These are phyloP conservation scores for Penicillium subrubescens DNA, from an alignment of 495 filamentous ascomycete genomes.

Conservation along the genomic window DNA sequence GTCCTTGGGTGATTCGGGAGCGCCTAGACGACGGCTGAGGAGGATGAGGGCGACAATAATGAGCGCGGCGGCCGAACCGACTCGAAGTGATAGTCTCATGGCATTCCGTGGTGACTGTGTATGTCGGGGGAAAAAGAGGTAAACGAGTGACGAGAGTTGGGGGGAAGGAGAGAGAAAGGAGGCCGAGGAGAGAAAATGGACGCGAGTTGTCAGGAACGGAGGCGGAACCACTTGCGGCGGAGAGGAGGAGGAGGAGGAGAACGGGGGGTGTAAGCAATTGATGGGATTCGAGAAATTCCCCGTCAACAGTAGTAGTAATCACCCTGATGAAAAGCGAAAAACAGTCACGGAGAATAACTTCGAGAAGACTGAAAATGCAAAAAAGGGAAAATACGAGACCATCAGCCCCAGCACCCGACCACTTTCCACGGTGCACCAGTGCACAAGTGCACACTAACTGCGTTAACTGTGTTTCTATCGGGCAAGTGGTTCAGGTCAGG, in stretches of 20 bases:
- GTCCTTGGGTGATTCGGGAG: slow-evolving; percentile 27
- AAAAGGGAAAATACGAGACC: not conserved
- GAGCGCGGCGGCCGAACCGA: slow-evolving; percentile 37
- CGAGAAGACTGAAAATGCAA: not conserved
- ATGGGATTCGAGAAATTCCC: not conserved
- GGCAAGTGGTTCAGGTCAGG: not conserved
- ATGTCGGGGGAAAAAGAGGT: not conserved
- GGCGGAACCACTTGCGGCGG: slow-evolving; percentile 8
- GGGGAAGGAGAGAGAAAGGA: slow-evolving; percentile 2
- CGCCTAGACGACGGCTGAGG: slow-evolving; percentile 35
- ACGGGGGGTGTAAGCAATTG: not conserved
- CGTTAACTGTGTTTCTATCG: not conserved
- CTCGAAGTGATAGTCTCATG: slow-evolving; percentile 45
- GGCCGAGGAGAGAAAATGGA: slow-evolving; percentile 1
- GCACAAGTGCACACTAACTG: not conserved
- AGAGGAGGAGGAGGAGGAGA: not conserved
- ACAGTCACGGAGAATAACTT: not conserved
- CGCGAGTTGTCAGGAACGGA: not conserved
- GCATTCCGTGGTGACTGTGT: slow-evolving; percentile 36
- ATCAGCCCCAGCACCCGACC: not conserved
- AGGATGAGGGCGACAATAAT: slow-evolving; percentile 39
- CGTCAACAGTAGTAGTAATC: not conserved
- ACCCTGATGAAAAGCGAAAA: not conserved
- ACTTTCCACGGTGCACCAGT: not conserved
- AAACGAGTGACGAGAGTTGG: slow-evolving; percentile 5